These are phyloP conservation scores for Pythium folliculosum DNA, from an alignment of 352 stramenopile genomes.

Conservation along the genomic window DNA sequence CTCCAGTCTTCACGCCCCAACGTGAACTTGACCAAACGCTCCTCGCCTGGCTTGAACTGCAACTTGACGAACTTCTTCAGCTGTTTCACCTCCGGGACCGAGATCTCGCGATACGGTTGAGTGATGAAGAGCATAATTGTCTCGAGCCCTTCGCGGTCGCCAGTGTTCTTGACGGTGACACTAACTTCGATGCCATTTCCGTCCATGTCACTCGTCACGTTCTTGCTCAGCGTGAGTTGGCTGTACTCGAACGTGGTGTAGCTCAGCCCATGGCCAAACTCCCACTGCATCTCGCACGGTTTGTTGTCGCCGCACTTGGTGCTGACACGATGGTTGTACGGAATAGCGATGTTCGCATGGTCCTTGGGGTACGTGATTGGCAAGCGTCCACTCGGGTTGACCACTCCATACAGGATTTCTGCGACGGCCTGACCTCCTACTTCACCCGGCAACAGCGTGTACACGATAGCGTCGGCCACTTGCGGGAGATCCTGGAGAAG, in stretches of 20 bases:
- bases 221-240: conserved; percentile 39
- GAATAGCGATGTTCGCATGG: conserved; percentile 46
- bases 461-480: conserved; percentile 43
- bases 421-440: conserved; percentile 52
- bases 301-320: conserved; percentile 26
- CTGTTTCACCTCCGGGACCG: conserved; percentile 81
- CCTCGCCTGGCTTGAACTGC: conserved; percentile 19
- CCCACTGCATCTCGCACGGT: conserved; percentile 57
- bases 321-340: conserved; percentile 42
- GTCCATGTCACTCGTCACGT: conserved; percentile 19
- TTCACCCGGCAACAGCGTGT: conserved; percentile 57
- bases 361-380: conserved; percentile 73
- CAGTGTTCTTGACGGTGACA: conserved; percentile 40
- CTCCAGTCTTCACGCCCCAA: conserved; percentile 36
- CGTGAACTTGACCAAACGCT: conserved; percentile 22
- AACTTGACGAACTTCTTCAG: conserved; percentile 85
- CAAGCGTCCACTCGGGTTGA: conserved; percentile 59
- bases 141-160: conserved; percentile 28
- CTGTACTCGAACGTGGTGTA: conserved; percentile 71
- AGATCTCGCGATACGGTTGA: conserved; percentile 39
- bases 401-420: conserved; percentile 51
- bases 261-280: conserved; percentile 78
- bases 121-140: conserved; percentile 40
- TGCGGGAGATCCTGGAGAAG: conserved; percentile 39
- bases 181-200: conserved; percentile 26